Evolutionary conservation across 1,284 basidiomycete genomes (phyloP).

Genomic region (Moniliella sp.): DNA sequence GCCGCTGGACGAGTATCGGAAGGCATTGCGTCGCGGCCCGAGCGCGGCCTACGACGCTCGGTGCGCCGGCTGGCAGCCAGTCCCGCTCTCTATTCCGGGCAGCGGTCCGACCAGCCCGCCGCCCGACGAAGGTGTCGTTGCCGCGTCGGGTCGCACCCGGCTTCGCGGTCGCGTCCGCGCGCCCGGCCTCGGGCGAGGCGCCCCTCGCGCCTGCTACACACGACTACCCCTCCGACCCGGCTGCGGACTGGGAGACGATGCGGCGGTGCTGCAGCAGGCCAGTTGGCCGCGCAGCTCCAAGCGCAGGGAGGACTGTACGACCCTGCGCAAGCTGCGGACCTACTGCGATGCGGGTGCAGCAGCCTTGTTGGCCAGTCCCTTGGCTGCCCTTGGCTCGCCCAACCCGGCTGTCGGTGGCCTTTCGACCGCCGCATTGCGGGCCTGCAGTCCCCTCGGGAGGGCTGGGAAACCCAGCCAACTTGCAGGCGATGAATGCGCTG

Average conservation of each 20-base stretch:
- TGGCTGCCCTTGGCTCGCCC: neutral
- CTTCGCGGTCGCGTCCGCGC: too few relatives aligned
- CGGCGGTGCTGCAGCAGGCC: neutral
- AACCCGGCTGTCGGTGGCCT: constrained; percentile 12
- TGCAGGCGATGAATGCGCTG: constrained; percentile 35
- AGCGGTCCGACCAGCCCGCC: too few relatives aligned
- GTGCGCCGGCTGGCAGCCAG: too few relatives aligned
- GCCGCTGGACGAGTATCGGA: constrained; percentile 9
- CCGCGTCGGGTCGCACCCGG: too few relatives aligned
- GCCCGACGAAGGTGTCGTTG: too few relatives aligned
- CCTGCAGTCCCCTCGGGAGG: constrained; percentile 27
- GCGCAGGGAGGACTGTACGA: too few relatives aligned
- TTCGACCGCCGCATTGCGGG: constrained; percentile 28
- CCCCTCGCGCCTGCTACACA: too few relatives aligned
- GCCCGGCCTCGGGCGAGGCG: too few relatives aligned
- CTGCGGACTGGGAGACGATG: neutral
- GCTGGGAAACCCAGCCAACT: constrained; percentile 24
- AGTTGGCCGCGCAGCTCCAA: too few relatives aligned
- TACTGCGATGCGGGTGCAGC: neutral
- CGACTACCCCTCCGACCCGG: too few relatives aligned
- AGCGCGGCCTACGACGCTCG: constrained; percentile 13
- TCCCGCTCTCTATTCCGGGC: too few relatives aligned
- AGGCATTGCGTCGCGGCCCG: constrained; percentile 2
- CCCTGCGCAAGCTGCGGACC: neutral
- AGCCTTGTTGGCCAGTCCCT: neutral